Conservation (phyloP, 2,329 filamentous ascomycete species). For the Fusarium haematococcum region DNA sequence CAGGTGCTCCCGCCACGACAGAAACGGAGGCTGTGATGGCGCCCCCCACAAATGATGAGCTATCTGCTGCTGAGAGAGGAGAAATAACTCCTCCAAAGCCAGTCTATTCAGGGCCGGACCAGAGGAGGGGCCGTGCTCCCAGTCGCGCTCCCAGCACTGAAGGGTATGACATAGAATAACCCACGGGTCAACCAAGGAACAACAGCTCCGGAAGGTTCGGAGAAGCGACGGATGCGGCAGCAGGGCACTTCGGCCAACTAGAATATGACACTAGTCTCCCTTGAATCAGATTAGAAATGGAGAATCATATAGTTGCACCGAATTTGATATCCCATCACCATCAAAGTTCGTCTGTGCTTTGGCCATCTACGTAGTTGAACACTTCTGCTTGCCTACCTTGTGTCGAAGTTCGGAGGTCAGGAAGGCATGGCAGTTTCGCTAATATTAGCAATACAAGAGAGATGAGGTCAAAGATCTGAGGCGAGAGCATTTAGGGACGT, state of each 20-base stretch:
- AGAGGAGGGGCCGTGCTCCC: background rate
- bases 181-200: background rate
- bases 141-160: background rate
- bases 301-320: background rate
- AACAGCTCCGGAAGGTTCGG: background rate
- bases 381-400: background rate
- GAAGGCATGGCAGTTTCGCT: background rate
- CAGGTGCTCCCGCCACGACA: background rate
- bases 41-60: background rate
- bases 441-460: background rate
- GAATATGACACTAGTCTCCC: background rate
- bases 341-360: background rate
- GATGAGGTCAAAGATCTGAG: background rate
- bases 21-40: background rate
- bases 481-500: background rate
- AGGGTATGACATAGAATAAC: background rate
- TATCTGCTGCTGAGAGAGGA: slow-evolving; percentile 28
- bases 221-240: background rate
- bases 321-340: background rate
- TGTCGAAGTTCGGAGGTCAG: background rate
- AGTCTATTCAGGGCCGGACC: background rate
- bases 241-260: background rate
- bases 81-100: background rate
- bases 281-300: background rate
- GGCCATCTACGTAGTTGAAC: background rate